Percentiles rank a stretch among this genome's conserved stretches.
Evolutionary conservation across 257 asterid genomes (phyloP).

Genomic region (Eucommia ulmoides): DNA sequence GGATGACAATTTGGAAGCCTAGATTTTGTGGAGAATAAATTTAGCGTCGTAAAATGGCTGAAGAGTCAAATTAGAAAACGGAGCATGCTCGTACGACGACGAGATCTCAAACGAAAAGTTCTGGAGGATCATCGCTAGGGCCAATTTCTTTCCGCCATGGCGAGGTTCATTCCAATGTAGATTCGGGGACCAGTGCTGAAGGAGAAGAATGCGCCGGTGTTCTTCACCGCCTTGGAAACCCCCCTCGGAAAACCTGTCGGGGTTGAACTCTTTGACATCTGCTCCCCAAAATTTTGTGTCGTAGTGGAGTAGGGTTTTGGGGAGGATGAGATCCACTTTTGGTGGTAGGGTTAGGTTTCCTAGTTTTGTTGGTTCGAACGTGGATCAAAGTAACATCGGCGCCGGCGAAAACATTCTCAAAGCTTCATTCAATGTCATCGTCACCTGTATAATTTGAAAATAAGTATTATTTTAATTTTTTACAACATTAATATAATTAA

Average conservation of each 20-base stretch:
- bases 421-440: not conserved
- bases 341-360: not conserved
- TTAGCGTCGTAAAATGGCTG: not conserved
- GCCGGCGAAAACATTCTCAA: not conserved
- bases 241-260: not conserved
- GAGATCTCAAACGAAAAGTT: not conserved
- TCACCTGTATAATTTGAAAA: no score
- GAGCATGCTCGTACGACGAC: not conserved
- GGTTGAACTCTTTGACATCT: not conserved
- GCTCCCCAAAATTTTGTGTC: not conserved
- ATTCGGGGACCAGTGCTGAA: not conserved
- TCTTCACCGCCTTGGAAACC: not conserved
- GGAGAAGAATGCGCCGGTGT: not conserved
- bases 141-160: not conserved
- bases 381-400: not conserved
- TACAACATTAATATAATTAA: no score
- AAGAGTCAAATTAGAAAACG: not conserved
- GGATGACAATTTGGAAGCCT: no score
- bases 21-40: no score
- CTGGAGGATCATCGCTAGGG: not conserved
- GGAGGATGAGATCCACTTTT: not conserved
- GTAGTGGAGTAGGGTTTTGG: not conserved
- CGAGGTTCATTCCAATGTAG: not conserved
- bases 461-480: no score
- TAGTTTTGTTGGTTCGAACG: not conserved